Evolutionary conservation across 352 stramenopile species (phyloP), one percentile per base, ranked within the genome.

Genomic region (Pythium oligandrum): DNA sequence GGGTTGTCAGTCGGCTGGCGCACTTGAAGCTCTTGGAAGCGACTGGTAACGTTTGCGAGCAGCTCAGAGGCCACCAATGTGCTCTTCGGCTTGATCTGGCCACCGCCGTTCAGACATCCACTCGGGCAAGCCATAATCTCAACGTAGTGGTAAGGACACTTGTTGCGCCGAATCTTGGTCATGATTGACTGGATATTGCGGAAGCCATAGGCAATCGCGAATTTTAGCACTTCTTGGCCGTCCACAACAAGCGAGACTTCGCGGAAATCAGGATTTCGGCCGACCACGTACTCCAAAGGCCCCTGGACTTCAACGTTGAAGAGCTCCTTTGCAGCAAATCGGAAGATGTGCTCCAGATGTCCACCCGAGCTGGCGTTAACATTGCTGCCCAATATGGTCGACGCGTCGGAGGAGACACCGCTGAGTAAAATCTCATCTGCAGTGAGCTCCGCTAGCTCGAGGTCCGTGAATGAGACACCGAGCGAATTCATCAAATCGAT

Each of bases 41-140:
- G 71, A 38, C 30, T 62, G 30, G 70, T 86, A 46, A 94, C 76
- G n/a, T 74, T 84, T 0, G 70, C 61, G 26, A 95, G 64, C 58
- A 91, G 49, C 46, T 75, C 67, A 3, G 77, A 71, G 0, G 78
- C 64, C 45, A 81, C 51, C 30, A 87, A 53, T 31, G 73, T 87
- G 44, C 64, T 83, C 60, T 75, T 74, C 0, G 83, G 78, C 55
- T 83, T 89, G 63, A 96, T 90, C 71, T 98, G 95, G 10, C 96
- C 97, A 38, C 97, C 97, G 51, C 97, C 97, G 66, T 98, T 99
- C 39, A 98, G 66, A 60, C 97, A 99, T 5, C 97, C 97, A 48
- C 88, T 95, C n/a, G 96, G 96, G 60, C 97, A 99, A 45, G 97
- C 97, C 96, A 99, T 99, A 58, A 98, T 93, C 76, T 99, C 97